Evolutionary conservation across 208 protist species (phyloP).

Genomic region (Herpetomonas muscarum): DNA sequence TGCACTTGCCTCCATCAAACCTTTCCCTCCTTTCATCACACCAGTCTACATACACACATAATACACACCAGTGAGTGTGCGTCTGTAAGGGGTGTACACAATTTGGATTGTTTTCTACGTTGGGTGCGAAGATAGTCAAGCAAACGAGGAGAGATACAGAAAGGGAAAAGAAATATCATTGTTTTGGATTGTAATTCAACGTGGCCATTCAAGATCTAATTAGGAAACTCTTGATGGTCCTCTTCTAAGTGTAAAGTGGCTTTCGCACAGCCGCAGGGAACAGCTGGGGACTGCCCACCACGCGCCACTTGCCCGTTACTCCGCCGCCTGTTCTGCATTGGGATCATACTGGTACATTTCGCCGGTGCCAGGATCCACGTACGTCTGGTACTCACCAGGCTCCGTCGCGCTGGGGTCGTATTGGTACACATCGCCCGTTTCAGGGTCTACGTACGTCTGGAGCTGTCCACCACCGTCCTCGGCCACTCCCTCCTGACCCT

Average conservation of each 20-base stretch:
- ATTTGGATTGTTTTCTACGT: background rate
- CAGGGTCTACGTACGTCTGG: constrained; percentile 33
- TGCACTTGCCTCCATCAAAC: too few species aligned
- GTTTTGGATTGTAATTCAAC: too few species aligned
- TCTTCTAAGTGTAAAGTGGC: too few species aligned
- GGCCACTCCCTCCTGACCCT: background rate
- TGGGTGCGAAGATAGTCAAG: constrained; percentile 1
- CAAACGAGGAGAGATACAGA: constrained; percentile 11
- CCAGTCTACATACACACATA: too few species aligned
- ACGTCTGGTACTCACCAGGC: constrained; percentile 19
- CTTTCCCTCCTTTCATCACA: too few species aligned
- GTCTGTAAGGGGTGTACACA: too few species aligned
- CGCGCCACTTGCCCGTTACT: too few species aligned
- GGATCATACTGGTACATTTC: constrained; percentile 25
- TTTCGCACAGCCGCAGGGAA: too few species aligned
- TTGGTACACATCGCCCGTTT: constrained; percentile 33
- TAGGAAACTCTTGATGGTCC: too few species aligned
- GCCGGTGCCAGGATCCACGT: constrained; percentile 27
- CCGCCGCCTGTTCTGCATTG: constrained; percentile 5
- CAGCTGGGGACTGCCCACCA: too few species aligned
- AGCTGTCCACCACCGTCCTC: constrained; percentile 3
- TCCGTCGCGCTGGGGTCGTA: constrained; percentile 11
- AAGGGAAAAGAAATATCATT: constrained; percentile 4
- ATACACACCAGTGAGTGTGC: too few species aligned
- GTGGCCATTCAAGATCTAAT: too few species aligned